Evolutionary conservation across 805 yeast genomes (phyloP).

Genomic region (Hanseniaspora pseudoguilliermondii): DNA sequence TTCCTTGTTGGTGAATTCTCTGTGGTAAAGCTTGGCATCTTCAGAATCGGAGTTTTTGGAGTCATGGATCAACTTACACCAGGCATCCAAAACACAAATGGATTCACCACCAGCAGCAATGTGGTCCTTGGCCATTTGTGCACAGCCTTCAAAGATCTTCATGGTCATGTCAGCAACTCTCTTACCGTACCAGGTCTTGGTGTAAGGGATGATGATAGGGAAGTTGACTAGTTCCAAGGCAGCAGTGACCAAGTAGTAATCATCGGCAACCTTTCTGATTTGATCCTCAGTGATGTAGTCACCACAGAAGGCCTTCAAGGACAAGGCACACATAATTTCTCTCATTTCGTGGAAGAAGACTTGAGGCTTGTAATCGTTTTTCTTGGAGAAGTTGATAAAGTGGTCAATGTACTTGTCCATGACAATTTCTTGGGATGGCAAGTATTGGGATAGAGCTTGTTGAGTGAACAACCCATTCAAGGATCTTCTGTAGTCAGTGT

Average conservation of each 20-base stretch:
- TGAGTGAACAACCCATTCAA: conserved; percentile 81
- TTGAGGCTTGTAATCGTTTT: conserved; percentile 41
- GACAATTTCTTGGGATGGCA: conserved; percentile 72
- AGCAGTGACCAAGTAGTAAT: conserved; percentile 82
- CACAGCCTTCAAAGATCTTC: conserved; percentile 81
- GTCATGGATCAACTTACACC: conserved; percentile 78
- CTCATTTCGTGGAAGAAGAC: conserved; percentile 88
- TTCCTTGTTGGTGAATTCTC: conserved; percentile 81
- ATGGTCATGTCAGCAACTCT: conserved; percentile 85
- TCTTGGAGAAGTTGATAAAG: conserved; percentile 46
- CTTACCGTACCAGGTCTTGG: conserved; percentile 97
- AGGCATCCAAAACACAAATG: conserved; percentile 85
- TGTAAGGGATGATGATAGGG: conserved; percentile 90
- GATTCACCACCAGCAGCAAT: conserved; percentile 68
- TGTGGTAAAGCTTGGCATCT: conserved; percentile 47
- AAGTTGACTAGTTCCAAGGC: conserved; percentile 95
- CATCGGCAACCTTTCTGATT: conserved; percentile 77
- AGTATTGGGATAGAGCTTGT: conserved; percentile 66
- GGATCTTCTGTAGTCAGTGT: conserved; percentile 81
- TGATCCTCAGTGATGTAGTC: conserved; percentile 86
- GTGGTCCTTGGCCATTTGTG: conserved; percentile 71
- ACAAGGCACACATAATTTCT: conserved; percentile 89
- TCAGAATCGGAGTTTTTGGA: conserved; percentile 39
- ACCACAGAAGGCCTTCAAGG: conserved; percentile 91
- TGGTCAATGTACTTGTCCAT: conserved; percentile 69